These are phyloP conservation scores for Botryotinia convoluta DNA, from an alignment of 2,329 filamentous ascomycete species.

Conservation along the genomic window DNA sequence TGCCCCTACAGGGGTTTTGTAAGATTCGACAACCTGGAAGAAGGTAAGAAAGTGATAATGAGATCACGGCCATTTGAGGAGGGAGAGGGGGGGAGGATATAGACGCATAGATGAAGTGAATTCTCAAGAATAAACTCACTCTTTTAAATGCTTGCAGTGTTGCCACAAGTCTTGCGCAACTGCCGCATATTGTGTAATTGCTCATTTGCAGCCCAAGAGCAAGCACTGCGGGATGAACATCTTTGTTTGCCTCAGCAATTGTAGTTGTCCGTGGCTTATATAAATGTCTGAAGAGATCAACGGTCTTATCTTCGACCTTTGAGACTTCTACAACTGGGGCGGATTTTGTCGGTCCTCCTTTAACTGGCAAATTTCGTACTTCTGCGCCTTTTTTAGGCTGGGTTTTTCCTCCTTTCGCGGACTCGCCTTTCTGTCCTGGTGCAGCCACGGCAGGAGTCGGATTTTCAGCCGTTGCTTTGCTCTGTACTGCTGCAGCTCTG, in stretches of 20 bases:
- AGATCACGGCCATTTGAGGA: background rate
- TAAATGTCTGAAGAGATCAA: constrained; percentile 79
- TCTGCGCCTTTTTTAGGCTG: constrained; percentile 39
- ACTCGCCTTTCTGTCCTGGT: constrained; percentile 30
- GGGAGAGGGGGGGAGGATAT: background rate
- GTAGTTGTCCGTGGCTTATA: constrained; percentile 68
- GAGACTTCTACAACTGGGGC: constrained; percentile 46
- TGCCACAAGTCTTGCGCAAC: constrained; percentile 80
- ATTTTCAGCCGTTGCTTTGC: constrained; percentile 43
- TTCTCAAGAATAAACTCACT: constrained; percentile 46
- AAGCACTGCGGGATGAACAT: constrained; percentile 82
- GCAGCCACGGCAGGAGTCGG: constrained; percentile 26
- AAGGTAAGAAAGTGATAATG: constrained; percentile 20
- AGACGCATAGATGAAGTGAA: background rate
- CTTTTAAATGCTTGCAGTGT: constrained; percentile 88
- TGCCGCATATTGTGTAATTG: constrained; percentile 79
- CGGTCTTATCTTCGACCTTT: constrained; percentile 61
- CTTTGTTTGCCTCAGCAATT: constrained; percentile 60
- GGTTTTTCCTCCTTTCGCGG: constrained; percentile 40
- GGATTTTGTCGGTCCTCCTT: constrained; percentile 30
- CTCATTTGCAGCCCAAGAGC: constrained; percentile 85
- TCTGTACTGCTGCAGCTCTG: constrained; percentile 67
- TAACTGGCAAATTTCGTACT: constrained; percentile 29
- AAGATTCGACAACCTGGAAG: constrained; percentile 80
- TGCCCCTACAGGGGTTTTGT: constrained; percentile 80